Percentiles rank a stretch among this genome's conserved stretches.
Conservation (phyloP, 176 grass and related monocot species). For the Carex littledalei region DNA sequence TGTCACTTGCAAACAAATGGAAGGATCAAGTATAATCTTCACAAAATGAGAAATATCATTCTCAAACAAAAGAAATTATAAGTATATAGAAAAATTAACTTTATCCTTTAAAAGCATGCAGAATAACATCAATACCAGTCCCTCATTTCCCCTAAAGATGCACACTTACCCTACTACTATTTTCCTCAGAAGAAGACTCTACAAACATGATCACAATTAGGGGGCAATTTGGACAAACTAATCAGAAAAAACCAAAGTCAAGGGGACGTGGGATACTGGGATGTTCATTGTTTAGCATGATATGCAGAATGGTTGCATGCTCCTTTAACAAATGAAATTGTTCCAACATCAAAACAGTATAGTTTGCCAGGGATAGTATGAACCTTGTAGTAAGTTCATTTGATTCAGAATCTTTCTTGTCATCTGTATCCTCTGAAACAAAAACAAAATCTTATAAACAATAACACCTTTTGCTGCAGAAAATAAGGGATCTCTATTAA, state of each 20-base stretch:
- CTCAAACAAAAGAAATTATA: background rate
- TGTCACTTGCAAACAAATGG: background rate
- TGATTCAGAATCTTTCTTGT: constrained; percentile 51
- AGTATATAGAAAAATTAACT: too few species aligned
- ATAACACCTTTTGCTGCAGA: background rate
- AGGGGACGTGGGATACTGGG: background rate
- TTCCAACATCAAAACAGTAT: background rate
- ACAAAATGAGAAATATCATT: background rate
- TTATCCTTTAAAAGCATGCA: background rate
- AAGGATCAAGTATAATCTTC: background rate
- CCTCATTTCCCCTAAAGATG: background rate
- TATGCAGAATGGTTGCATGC: background rate
- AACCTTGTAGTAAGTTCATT: constrained; percentile 63
- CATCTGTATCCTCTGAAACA: background rate
- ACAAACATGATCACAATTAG: background rate
- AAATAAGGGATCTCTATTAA: background rate
- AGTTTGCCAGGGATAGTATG: constrained; percentile 12
- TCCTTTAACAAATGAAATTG: background rate
- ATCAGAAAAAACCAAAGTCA: background rate
- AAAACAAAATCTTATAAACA: background rate
- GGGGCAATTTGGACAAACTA: background rate
- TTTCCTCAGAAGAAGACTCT: background rate
- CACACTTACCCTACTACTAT: background rate
- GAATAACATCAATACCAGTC: background rate
- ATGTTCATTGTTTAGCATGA: too few species aligned